phyloP scores from a whole-genome alignment of 306 rosid genomes.

The Benincasa hispida region DNA sequence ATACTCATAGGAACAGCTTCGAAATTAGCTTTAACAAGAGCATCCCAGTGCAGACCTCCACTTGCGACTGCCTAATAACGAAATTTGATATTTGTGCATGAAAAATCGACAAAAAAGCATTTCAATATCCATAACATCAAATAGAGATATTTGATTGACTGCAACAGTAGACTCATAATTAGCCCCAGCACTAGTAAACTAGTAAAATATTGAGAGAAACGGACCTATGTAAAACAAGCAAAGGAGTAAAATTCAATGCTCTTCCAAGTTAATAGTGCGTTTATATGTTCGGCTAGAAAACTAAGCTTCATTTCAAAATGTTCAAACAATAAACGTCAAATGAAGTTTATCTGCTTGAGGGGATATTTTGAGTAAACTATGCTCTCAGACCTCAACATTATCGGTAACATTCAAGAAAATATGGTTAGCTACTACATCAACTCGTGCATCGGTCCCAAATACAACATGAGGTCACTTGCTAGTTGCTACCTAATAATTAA shows the following conservation, averaged over 20 bases:
- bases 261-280: neutral
- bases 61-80: slow-evolving; percentile 54
- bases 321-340: neutral
- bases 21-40: slow-evolving; percentile 66
- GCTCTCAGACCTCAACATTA: neutral
- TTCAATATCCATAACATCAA: neutral
- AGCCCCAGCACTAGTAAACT: neutral
- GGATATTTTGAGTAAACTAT: too few species aligned
- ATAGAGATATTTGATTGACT: neutral
- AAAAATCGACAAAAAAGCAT: neutral
- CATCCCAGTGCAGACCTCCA: slow-evolving; percentile 61
- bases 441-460: neutral
- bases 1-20: slow-evolving; percentile 77
- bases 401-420: neutral
- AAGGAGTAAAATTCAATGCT: neutral
- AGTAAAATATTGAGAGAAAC: neutral
- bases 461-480: neutral
- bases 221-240: neutral
- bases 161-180: neutral
- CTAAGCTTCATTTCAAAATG: neutral
- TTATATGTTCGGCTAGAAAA: neutral
- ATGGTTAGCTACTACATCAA: neutral
- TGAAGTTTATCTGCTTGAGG: neutral
- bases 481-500: neutral
- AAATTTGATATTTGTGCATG: neutral